Evolutionary conservation across 2,329 filamentous ascomycete species (phyloP), one percentile per base, ranked within the genome.

Genomic region (Hirsutella minnesotensis): DNA sequence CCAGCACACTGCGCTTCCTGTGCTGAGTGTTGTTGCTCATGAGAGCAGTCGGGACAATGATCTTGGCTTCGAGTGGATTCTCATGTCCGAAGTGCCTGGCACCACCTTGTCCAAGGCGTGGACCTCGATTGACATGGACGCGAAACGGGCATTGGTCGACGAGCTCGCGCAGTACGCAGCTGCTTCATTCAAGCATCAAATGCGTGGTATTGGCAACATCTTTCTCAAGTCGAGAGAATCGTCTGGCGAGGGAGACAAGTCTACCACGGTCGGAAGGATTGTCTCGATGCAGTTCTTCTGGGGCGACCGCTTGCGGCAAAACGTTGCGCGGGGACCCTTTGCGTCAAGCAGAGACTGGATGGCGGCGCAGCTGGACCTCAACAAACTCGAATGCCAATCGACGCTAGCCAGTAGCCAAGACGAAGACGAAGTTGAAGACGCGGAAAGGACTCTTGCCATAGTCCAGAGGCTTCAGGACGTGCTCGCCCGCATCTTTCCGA

Each of bases 41-140:
- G 55, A 63, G 24, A 49, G 54, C 21, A 54, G 46, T 8, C 45
- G 43, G 12, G 38, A 56, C 1, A 65, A 63, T 18, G 45, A 55
- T 3, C 50, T 67, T 24, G 59, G 59, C 0, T 64, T 60, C 15
- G 63, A 67, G 50, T 69, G 62, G 63, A 66, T 67, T 15, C 40
- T 66, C 9, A 63, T 67, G 58, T 53, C 53, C 10, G 52, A 48
- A 19, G 40, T 64, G 16, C 37, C 41, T 0, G 62, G 60, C 1
- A 46, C 24, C 3, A 51, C 46, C 5, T 54, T 67, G 43, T 42
- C 54, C 1, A 51, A 31, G 52, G 55, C 18, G 47, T 61, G 46
- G 49, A 49, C 10, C 44, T 58, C 36, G 15, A 47, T 44, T 3
- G 27, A 21, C 15, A 27, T 48, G 1, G 12, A 22, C 3, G 30